Percentiles rank a stretch among this genome's conserved stretches.
These are phyloP conservation scores for Pyrenochaeta sp. DNA, from an alignment of 2,329 filamentous ascomycete species.

Conservation along the genomic window DNA sequence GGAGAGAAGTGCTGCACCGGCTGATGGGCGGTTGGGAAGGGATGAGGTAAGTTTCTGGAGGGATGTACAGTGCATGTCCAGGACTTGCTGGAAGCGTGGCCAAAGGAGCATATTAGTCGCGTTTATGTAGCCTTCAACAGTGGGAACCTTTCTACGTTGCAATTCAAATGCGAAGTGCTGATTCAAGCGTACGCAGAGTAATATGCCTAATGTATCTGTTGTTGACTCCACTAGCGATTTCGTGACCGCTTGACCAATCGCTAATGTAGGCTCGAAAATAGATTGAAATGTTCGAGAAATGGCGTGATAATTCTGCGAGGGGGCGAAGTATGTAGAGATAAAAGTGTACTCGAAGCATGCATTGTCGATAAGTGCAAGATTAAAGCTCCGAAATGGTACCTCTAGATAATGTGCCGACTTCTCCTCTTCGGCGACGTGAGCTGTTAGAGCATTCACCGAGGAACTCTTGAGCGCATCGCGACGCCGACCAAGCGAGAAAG, in stretches of 20 bases:
- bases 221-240: constrained; percentile 78
- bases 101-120: constrained; percentile 95
- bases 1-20: constrained; percentile 44
- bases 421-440: constrained; percentile 91
- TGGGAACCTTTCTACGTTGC: constrained; percentile 88
- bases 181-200: constrained; percentile 92
- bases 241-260: constrained; percentile 80
- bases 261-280: constrained; percentile 89
- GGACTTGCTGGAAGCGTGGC: constrained; percentile 92
- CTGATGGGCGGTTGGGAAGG: constrained; percentile 47
- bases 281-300: constrained; percentile 85
- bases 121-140: constrained; percentile 91
- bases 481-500: constrained; percentile 87
- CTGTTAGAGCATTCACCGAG: constrained; percentile 79
- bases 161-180: constrained; percentile 95
- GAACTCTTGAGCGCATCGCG: constrained; percentile 80
- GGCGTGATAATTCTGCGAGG: constrained; percentile 75
- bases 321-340: constrained; percentile 86
- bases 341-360: constrained; percentile 95
- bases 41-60: constrained; percentile 68
- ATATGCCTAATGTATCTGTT: constrained; percentile 83
- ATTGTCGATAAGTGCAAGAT: constrained; percentile 92
- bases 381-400: constrained; percentile 91
- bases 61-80: constrained; percentile 92
- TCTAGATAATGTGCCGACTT: constrained; percentile 87